A percentile compares a stretch with the other conserved stretches of the same genome.
Evolutionary conservation across 306 rosid genomes (phyloP).

Genomic region (Cucurbita pepo): DNA sequence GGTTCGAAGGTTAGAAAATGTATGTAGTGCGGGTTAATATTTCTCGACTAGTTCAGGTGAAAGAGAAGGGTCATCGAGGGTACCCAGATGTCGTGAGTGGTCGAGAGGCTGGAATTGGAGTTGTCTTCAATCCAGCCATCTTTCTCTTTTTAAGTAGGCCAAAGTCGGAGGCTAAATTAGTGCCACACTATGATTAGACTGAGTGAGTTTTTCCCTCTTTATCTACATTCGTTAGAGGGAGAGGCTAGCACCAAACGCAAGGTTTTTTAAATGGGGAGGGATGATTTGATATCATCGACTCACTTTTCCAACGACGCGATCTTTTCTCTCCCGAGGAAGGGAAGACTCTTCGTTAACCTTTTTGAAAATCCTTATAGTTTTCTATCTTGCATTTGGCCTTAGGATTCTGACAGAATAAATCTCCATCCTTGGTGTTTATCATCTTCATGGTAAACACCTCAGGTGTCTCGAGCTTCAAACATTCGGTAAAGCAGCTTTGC

Average conservation of each 20-base stretch:
- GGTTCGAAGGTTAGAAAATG: neutral
- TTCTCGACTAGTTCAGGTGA: neutral
- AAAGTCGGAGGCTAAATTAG: neutral
- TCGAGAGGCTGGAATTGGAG: neutral
- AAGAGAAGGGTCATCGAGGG: too few relatives aligned
- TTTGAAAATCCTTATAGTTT: neutral
- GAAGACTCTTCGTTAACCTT: neutral
- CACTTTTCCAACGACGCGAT: neutral
- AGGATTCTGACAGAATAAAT: neutral
- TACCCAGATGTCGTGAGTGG: neutral
- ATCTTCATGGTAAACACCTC: neutral
- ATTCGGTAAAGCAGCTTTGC: too few relatives aligned
- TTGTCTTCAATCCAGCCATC: neutral
- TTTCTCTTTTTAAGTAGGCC: neutral
- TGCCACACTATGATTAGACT: neutral
- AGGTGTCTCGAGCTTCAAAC: neutral
- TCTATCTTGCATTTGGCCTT: neutral
- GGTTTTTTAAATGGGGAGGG: neutral
- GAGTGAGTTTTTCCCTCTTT: too few relatives aligned
- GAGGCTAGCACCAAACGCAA: neutral
- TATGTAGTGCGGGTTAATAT: neutral
- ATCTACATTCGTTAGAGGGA: neutral
- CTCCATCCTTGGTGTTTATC: neutral
- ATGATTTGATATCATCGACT: neutral
- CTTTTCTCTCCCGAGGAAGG: neutral